Base-by-base conservation (phyloP, 1,284 basidiomycete species). In the Apiotrichum gamsii region DNA sequence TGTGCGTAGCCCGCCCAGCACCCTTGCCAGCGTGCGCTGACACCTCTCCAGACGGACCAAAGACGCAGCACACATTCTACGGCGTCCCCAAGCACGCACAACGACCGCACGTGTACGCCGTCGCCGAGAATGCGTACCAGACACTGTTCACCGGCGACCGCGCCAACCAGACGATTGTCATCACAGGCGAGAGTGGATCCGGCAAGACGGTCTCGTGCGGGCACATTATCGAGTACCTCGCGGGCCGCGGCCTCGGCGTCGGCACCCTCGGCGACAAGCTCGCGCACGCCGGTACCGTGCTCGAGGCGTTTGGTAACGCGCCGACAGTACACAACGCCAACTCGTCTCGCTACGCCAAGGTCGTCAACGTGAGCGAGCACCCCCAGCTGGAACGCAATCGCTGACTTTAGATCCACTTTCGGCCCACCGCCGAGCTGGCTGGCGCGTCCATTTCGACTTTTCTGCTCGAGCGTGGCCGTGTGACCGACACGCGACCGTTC, bases 291-390 rank as follows among this genome's bases (percentile, higher is more conserved):
- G 42, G 51, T 14, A 40, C 43, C 15, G 52, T 54, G 15, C 49
- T 54, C 13, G 52, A 51, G 16, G 49, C 52, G 20, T 54, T 54
- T 25, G 52, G 52, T 19, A 54, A 54, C 45, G 52, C 52, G 1
- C 46, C 52, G 18, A 54, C 52, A 14, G 43, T 44, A n/a, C 52
- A 47, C 32, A 54, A 54, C 36, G 31, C 47, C 24, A 54, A 54
- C 46, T 54, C 52, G 14, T 40, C 37, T 46, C 52, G 52, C n/a
- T 54, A 54, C 25, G 52, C 52, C 15, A 54, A 54, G 23, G 49
- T 54, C 14, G 49, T 54, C 39, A 54, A 54, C 32, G 52, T 54
- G 40, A 30, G 52, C 37, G 3, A 3, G n/a, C n/a, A n/a, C n/a
- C n/a, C n/a, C n/a, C n/a, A n/a, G n/a, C n/a, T n/a, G n/a, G n/a